These are phyloP conservation scores for Stagonosporopsis cucurbitacearum DNA, from an alignment of 2,329 filamentous ascomycete genomes.

Conservation along the genomic window DNA sequence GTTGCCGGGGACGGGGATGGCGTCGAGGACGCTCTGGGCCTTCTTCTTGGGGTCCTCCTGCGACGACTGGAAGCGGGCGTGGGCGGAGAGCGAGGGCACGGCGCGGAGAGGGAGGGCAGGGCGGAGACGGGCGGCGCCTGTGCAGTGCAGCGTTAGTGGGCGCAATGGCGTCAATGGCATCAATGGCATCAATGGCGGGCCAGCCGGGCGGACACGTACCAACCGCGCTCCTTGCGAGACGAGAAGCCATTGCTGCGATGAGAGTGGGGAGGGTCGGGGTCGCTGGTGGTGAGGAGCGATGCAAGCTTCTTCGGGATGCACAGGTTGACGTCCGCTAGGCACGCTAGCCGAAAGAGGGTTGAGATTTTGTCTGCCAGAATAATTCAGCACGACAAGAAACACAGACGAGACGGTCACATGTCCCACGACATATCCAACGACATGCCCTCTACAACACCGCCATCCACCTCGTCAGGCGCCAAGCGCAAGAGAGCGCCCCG, in stretches of 20 bases:
- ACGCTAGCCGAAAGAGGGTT: constrained; percentile 26
- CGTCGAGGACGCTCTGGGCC: constrained; percentile 92
- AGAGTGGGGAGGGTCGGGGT: constrained; percentile 45
- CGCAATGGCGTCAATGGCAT: constrained; percentile 53
- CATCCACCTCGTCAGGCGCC: constrained; percentile 33
- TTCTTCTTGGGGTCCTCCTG: constrained; percentile 93
- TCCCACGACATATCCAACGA: too few relatives aligned
- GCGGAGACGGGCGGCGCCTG: constrained; percentile 90
- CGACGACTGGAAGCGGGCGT: constrained; percentile 76
- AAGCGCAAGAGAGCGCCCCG: constrained; percentile 55
- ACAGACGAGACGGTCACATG: too few relatives aligned
- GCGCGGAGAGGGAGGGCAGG: constrained; percentile 74
- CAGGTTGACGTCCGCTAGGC: constrained; percentile 30
- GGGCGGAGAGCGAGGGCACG: constrained; percentile 75
- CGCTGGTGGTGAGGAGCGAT: constrained; percentile 26
- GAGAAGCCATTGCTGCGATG: constrained; percentile 87
- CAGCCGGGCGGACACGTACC: constrained; percentile 67
- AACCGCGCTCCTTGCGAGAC: constrained; percentile 92
- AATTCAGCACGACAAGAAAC: too few relatives aligned
- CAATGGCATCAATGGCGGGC: constrained; percentile 51
- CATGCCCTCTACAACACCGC: too few relatives aligned
- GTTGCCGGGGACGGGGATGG: constrained; percentile 91
- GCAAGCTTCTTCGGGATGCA: constrained; percentile 32
- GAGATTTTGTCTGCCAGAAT: too few relatives aligned
- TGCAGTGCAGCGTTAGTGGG: constrained; percentile 20